phyloP scores from a whole-genome alignment of 805 yeast species.

The Torulaspora indica region DNA sequence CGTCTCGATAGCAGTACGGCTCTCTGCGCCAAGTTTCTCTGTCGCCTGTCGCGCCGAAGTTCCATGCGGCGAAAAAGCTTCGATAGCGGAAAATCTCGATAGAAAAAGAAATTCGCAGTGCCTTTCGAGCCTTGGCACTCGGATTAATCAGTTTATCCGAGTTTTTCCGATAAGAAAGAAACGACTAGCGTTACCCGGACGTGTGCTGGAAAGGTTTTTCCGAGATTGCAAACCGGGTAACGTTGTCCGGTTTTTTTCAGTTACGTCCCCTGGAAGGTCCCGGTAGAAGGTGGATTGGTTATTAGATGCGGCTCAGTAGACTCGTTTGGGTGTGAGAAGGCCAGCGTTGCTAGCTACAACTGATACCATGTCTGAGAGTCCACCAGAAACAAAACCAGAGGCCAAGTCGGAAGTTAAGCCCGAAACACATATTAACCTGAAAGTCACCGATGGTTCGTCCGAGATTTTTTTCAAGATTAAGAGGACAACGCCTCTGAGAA shows the following conservation, averaged over 20 bases:
- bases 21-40: neutral
- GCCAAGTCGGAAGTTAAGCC: slow-evolving; percentile 50
- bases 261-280: neutral
- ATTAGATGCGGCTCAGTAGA: neutral
- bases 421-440: slow-evolving; percentile 85
- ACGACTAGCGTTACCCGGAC: neutral
- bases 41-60: neutral
- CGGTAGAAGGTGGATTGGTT: neutral
- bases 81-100: neutral
- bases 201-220: too few relatives aligned
- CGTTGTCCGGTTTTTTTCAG: neutral
- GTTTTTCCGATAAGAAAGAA: neutral
- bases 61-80: neutral
- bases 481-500: slow-evolving; percentile 83
- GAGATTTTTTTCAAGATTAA: slow-evolving; percentile 96
- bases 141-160: neutral
- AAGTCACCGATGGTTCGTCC: slow-evolving; percentile 88
- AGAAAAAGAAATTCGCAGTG: neutral
- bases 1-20: neutral
- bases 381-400: slow-evolving; percentile 38
- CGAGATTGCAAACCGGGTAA: neutral
- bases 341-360: neutral
- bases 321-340: neutral
- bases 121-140: neutral
- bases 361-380: slow-evolving; percentile 27